Percentiles rank a stretch among this genome's conserved stretches.
Conservation (phyloP, 2,329 filamentous ascomycete genomes). For the Hymenoscyphus occultus region DNA sequence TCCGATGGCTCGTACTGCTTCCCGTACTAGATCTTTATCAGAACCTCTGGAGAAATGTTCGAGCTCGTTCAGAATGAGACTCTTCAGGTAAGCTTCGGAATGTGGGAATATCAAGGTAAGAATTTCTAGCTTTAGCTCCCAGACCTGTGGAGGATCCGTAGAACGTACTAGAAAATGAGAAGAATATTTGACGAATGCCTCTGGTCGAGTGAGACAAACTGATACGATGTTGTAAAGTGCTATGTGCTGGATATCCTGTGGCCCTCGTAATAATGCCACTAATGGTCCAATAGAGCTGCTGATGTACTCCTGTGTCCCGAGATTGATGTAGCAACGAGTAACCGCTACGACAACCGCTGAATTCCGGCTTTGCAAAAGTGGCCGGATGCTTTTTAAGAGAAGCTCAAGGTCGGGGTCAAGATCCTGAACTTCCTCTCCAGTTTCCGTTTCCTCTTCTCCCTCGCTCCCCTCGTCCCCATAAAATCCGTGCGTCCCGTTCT, state of each 20-base stretch:
- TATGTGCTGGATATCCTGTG: conserved; percentile 83
- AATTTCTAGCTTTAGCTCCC: conserved; percentile 88
- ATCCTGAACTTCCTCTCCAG: conserved; percentile 51
- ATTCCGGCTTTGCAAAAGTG: conserved; percentile 89
- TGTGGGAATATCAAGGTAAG: conserved; percentile 89
- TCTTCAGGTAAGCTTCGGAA: conserved; percentile 70
- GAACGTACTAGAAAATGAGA: conserved; percentile 86
- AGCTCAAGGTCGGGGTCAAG: conserved; percentile 81
- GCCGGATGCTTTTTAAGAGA: conserved; percentile 73
- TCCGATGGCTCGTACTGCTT: conserved; percentile 89
- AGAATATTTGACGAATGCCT: conserved; percentile 81
- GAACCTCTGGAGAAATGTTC: conserved; percentile 84
- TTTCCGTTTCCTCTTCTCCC: conserved; percentile 41
- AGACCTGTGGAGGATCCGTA: conserved; percentile 76
- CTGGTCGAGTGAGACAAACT: conserved; percentile 74
- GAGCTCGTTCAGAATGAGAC: conserved; percentile 84
- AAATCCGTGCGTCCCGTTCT: conserved; percentile 63
- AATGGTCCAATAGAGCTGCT: conserved; percentile 76
- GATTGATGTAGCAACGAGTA: conserved; percentile 76
- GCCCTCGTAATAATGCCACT: conserved; percentile 77
- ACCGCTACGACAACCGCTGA: conserved; percentile 89
- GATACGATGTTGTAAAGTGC: conserved; percentile 93
- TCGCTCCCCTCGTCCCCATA: conserved; percentile 64
- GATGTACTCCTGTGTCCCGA: conserved; percentile 77
- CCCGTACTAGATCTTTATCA: conserved; percentile 76